phyloP scores from a whole-genome alignment of 2,329 filamentous ascomycete genomes.

The Exophiala alcalophila region DNA sequence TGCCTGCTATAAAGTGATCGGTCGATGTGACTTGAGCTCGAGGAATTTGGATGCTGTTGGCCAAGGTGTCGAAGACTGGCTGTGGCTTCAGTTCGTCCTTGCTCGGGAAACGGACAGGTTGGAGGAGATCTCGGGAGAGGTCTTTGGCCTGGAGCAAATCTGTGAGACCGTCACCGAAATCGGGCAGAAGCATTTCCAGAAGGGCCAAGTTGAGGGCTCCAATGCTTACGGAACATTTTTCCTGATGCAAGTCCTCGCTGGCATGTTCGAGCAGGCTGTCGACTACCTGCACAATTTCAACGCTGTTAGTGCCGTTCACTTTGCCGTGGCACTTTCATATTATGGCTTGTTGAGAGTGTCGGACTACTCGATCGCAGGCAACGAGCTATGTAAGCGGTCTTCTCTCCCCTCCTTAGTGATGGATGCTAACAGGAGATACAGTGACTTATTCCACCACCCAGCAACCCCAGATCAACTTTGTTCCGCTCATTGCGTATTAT shows the following conservation, averaged over 20 bases:
- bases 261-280: conserved; percentile 91
- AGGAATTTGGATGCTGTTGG: conserved; percentile 57
- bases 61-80: conserved; percentile 63
- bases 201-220: conserved; percentile 71
- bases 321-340: conserved; percentile 82
- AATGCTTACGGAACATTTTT: conserved; percentile 88
- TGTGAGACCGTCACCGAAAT: conserved; percentile 82
- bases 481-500: conserved; percentile 89
- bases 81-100: conserved; percentile 64
- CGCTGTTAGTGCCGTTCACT: conserved; percentile 91
- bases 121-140: conserved; percentile 61
- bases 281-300: conserved; percentile 91
- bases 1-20: conserved; percentile 97
- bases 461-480: conserved; percentile 84
- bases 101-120: conserved; percentile 60
- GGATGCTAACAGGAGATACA: conserved; percentile 32
- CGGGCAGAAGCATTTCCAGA: conserved; percentile 84
- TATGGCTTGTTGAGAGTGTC: conserved; percentile 87
- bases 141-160: conserved; percentile 64
- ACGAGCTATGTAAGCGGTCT: conserved; percentile 58
- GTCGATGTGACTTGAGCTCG: conserved; percentile 63
- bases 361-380: conserved; percentile 70
- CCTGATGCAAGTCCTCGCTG: conserved; percentile 83
- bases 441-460: conserved; percentile 55
- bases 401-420: conserved; percentile 5